Percentiles rank a stretch among this genome's conserved stretches.
phyloP scores from a whole-genome alignment of 352 stramenopile species.

The Blastocystis sp. region DNA sequence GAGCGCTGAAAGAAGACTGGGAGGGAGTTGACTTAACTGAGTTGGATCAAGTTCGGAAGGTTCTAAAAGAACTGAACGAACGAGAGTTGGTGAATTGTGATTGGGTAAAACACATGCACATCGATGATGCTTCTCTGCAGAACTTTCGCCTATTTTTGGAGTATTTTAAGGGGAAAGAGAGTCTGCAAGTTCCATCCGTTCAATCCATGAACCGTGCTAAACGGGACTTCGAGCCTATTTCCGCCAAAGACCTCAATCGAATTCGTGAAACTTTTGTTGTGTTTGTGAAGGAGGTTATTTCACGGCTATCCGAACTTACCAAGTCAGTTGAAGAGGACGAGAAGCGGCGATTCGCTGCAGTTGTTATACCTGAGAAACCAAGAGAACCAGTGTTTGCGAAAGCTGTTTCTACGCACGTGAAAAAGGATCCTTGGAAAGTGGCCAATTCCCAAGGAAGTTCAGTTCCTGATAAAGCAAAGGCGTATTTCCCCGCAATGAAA shows the following conservation, averaged over 20 bases:
- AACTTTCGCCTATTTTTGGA: slow-evolving; percentile 22
- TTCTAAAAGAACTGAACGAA: background rate
- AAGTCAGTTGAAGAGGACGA: background rate
- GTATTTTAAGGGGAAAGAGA: background rate
- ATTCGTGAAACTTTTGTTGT: background rate
- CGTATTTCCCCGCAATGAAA: background rate
- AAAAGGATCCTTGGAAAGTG: background rate
- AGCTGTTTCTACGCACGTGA: background rate
- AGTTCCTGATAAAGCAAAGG: background rate
- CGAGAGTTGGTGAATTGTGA: background rate
- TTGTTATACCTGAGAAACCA: background rate
- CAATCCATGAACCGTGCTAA: background rate
- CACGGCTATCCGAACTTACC: background rate
- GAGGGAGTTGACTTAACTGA: background rate
- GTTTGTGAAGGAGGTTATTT: background rate
- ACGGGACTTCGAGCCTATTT: background rate
- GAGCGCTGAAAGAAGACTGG: slow-evolving; percentile 8
- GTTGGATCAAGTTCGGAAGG: background rate
- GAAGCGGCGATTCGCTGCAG: background rate
- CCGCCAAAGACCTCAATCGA: background rate
- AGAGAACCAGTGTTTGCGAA: background rate
- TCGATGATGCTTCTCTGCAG: background rate
- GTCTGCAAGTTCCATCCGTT: background rate
- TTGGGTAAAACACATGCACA: background rate
- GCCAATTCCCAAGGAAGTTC: background rate